Percentiles rank a stretch among this genome's conserved stretches.
Evolutionary conservation across 148 eudicot species (phyloP).

Genomic region (Amaranthus cruentus): DNA sequence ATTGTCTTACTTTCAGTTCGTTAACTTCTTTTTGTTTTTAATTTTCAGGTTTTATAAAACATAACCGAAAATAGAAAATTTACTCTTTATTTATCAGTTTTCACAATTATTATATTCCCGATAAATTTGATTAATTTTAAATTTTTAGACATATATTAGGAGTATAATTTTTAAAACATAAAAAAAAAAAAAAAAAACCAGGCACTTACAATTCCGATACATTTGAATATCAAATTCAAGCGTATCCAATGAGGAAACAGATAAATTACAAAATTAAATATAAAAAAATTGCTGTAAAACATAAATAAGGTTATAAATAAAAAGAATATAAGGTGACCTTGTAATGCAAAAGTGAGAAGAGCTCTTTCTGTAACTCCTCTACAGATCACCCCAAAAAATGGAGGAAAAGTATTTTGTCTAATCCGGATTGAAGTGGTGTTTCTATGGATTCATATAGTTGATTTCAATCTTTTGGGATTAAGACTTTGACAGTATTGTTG

Average conservation of each 20-base stretch:
- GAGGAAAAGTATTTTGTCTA: conserved; percentile 8
- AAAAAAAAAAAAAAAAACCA: no score
- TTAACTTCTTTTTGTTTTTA: no score
- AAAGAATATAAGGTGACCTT: background rate
- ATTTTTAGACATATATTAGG: no score
- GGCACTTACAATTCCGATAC: background rate
- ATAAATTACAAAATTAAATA: background rate
- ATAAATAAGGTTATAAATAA: background rate
- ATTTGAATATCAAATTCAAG: background rate
- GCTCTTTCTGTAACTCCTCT: conserved; percentile 1
- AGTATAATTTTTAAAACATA: no score
- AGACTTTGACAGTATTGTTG: no score
- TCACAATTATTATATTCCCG: no score
- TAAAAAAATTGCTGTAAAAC: background rate
- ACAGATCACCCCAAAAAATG: conserved; percentile 17
- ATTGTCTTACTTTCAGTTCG: no score
- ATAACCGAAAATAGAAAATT: no score
- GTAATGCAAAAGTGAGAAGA: conserved; percentile 9
- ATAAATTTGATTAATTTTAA: no score
- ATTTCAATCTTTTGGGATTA: no score
- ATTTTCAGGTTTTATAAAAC: no score
- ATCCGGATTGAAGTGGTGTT: background rate
- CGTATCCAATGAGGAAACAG: background rate
- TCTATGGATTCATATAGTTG: background rate
- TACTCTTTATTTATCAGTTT: no score